Evolutionary conservation across 2,329 filamentous ascomycete species (phyloP).

Genomic region (Stachybotrys chlorohalonatus): DNA sequence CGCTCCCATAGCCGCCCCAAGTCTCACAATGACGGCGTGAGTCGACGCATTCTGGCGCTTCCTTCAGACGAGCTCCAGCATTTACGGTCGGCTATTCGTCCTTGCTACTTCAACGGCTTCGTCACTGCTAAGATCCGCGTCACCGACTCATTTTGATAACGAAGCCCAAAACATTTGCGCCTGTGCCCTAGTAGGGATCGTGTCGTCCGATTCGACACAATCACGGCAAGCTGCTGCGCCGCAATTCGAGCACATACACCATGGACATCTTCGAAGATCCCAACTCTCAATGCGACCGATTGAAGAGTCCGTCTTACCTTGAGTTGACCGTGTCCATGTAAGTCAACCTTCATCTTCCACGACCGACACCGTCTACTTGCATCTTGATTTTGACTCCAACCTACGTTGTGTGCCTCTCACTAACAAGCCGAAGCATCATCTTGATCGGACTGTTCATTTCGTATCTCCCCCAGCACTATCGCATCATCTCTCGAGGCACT

Average conservation of each 20-base stretch:
- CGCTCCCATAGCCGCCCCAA: not conserved
- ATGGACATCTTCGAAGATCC: slow-evolving; percentile 16
- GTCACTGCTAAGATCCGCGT: too few species aligned
- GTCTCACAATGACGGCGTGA: not conserved
- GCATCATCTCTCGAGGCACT: slow-evolving; percentile 76
- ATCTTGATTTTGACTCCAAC: not conserved
- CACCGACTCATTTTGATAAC: too few species aligned
- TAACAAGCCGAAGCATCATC: slow-evolving; percentile 46
- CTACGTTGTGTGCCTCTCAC: not conserved
- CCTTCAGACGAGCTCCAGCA: not conserved
- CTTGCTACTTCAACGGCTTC: too few species aligned
- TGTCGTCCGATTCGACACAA: not conserved
- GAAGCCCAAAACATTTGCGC: not conserved
- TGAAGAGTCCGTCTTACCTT: slow-evolving; percentile 42
- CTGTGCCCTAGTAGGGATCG: not conserved
- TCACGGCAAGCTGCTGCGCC: not conserved
- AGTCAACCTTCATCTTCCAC: slow-evolving; percentile 6
- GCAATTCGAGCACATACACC: not conserved
- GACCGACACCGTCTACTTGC: not conserved
- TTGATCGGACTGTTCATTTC: slow-evolving; percentile 83
- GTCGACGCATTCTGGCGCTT: not conserved
- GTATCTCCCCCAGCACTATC: slow-evolving; percentile 89
- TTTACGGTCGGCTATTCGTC: not conserved
- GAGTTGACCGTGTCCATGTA: slow-evolving; percentile 50
- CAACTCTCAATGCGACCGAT: slow-evolving; percentile 34